Conservation (phyloP, 2,329 filamentous ascomycete genomes). For the Penicillium fuscoglaucum region DNA sequence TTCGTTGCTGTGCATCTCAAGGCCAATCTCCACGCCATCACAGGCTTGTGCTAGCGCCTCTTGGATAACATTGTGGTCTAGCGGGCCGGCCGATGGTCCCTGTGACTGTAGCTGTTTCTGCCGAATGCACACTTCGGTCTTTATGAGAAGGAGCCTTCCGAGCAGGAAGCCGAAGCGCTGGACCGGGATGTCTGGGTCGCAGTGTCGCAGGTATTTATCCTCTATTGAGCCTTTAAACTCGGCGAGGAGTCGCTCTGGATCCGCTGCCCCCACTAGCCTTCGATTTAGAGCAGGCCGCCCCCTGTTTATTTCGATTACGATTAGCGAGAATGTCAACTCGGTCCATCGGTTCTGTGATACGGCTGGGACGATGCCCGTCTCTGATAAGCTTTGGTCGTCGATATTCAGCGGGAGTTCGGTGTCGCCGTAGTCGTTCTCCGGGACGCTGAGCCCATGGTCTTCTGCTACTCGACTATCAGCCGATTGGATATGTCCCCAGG, state of each 20-base stretch:
- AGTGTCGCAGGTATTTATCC: conserved; percentile 51
- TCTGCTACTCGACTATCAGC: conserved; percentile 52
- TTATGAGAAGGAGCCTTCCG: conserved; percentile 33
- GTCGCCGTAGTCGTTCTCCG: conserved; percentile 50
- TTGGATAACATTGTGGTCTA: conserved; percentile 28
- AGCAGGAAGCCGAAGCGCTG: conserved; percentile 37
- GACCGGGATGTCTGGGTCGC: conserved; percentile 55
- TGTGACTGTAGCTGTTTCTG: conserved; percentile 27
- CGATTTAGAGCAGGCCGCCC: conserved; percentile 28
- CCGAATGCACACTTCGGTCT: conserved; percentile 38
- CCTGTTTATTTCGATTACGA: conserved; percentile 55
- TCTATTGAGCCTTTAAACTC: conserved; percentile 50
- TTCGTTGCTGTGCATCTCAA: conserved; percentile 38
- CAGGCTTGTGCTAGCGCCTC: conserved; percentile 39
- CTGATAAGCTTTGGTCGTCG: conserved; percentile 55
- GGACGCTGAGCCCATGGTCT: conserved; percentile 58
- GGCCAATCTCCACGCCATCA: conserved; percentile 35
- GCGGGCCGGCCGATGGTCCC: conserved; percentile 9
- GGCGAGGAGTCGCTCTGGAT: conserved; percentile 41
- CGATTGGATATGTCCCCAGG: conserved; percentile 57
- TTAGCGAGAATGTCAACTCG: conserved; percentile 57
- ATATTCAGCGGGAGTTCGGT: conserved; percentile 45
- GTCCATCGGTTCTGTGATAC: conserved; percentile 55
- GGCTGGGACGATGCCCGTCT: conserved; percentile 52
- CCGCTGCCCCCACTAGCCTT: background rate